Percentiles rank a stretch among this genome's conserved stretches.
phyloP scores from a whole-genome alignment of 257 asterid species.

The Coffea canephora region DNA sequence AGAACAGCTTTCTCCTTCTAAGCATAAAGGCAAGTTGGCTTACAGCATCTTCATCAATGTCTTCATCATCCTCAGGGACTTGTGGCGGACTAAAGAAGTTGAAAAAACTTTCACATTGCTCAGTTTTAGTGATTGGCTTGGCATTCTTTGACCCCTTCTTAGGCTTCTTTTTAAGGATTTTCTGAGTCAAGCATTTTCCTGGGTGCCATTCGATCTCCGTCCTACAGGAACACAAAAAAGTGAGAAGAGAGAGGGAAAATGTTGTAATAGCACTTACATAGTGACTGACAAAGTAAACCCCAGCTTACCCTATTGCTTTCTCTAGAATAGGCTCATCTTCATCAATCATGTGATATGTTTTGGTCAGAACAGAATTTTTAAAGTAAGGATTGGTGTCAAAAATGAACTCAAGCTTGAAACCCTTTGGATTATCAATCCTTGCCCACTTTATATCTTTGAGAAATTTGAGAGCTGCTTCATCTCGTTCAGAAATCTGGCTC shows the following conservation, averaged over 20 bases:
- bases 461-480: slow-evolving; percentile 70
- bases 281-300: neutral
- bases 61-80: slow-evolving; percentile 78
- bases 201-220: slow-evolving; percentile 82
- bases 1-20: neutral
- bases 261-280: neutral
- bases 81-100: slow-evolving; percentile 92
- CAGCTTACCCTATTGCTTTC: slow-evolving; percentile 80
- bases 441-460: slow-evolving; percentile 76
- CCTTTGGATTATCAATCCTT: slow-evolving; percentile 64
- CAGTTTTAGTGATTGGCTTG: slow-evolving; percentile 71
- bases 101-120: slow-evolving; percentile 84
- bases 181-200: slow-evolving; percentile 75
- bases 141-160: slow-evolving; percentile 81
- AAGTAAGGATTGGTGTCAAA: slow-evolving; percentile 63
- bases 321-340: slow-evolving; percentile 88
- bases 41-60: slow-evolving; percentile 84
- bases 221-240: slow-evolving; percentile 29
- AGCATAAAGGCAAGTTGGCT: slow-evolving; percentile 21
- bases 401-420: slow-evolving; percentile 74
- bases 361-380: slow-evolving; percentile 61
- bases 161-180: slow-evolving; percentile 75
- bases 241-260: neutral
- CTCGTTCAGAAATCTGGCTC: slow-evolving; percentile 67
- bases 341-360: slow-evolving; percentile 84